phyloP scores from a whole-genome alignment of 2,329 filamentous ascomycete species.

The Davidsoniella neocaledoniae region DNA sequence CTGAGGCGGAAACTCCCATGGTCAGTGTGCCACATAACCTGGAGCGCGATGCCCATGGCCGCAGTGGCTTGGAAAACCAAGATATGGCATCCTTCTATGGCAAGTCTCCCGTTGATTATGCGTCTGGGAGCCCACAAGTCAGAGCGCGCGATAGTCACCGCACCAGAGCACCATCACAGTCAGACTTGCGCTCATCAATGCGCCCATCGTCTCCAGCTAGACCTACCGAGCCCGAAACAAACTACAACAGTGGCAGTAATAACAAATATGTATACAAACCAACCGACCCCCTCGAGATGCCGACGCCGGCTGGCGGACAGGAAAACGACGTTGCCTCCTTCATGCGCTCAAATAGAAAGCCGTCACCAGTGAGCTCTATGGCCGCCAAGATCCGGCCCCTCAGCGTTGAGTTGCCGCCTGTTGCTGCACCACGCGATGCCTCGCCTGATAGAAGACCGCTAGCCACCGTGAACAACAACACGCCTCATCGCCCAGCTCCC shows the following conservation, averaged over 20 bases:
- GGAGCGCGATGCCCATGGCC: constrained; percentile 26
- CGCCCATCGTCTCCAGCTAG: neutral
- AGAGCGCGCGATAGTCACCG: constrained; percentile 23
- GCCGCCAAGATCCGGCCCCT: constrained; percentile 1
- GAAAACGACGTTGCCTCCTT: constrained; percentile 67
- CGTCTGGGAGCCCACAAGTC: constrained; percentile 40
- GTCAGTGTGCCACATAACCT: constrained; percentile 22
- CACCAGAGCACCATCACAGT: constrained; percentile 5
- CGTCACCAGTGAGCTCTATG: constrained; percentile 6
- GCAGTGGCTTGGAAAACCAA: constrained; percentile 15
- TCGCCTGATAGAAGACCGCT: constrained; percentile 42
- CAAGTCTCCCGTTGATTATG: constrained; percentile 24
- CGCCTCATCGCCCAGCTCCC: constrained; percentile 60
- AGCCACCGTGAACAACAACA: constrained; percentile 41
- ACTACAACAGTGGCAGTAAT: constrained; percentile 15
- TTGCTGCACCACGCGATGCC: constrained; percentile 12
- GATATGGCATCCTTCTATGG: constrained; percentile 28
- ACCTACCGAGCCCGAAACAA: constrained; percentile 23
- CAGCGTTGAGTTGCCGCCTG: constrained; percentile 4
- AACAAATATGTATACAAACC: neutral
- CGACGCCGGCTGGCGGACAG: constrained; percentile 48
- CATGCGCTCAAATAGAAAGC: constrained; percentile 26
- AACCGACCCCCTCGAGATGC: neutral
- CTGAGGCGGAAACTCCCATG: constrained; percentile 22
- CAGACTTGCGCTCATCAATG: constrained; percentile 10